Evolutionary conservation across 371 early-diverging fungal species (phyloP), one percentile per base, ranked within the genome.

Genomic region (Mortierella sp.): DNA sequence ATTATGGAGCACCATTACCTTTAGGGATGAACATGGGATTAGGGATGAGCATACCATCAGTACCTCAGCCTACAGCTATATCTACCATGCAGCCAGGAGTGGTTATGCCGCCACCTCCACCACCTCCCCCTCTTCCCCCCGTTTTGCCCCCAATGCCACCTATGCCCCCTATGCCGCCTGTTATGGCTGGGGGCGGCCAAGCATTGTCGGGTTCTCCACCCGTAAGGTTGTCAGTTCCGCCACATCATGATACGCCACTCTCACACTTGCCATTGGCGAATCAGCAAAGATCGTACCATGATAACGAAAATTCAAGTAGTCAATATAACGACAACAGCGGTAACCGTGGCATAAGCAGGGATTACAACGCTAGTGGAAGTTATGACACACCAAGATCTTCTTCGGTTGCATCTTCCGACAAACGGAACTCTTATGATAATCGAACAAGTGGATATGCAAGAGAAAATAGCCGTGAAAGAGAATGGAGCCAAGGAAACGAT

Each of bases 81-180:
- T 45, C 45, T 16, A 18, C 45, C 18, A n/a, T 35, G 39, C 60
- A 35, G 32, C 52, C 68, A 4, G 67, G 66, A n/a, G 22, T 72
- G 67, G 62, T 62, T 61, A 62, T 66, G 62, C 28, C 70, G 9
- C 72, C 73, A 54, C 73, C 62, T 12, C 60, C 61, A 9, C 68
- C 71, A 30, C 52, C 64, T 32, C 28, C 71, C 32, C 52, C 58
- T 32, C n/a, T 35, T 39, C 63, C 57, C n/a, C 39, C 67, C 11
- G 37, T 62, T 18, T 55, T 67, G 16, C 62, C 67, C 43, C 54
- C 72, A 43, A 32, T 64, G 32, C 71, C 71, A 32, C 58, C 71
- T 22, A 26, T 64, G 66, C 61, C 66, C 22, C 52, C 52, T 5
- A 62, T 45, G 37, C 51, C 61, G 10, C 66, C 39, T 58, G 47